Conservation (phyloP, 2,329 filamentous ascomycete species). For the Scedosporium minutisporum region DNA sequence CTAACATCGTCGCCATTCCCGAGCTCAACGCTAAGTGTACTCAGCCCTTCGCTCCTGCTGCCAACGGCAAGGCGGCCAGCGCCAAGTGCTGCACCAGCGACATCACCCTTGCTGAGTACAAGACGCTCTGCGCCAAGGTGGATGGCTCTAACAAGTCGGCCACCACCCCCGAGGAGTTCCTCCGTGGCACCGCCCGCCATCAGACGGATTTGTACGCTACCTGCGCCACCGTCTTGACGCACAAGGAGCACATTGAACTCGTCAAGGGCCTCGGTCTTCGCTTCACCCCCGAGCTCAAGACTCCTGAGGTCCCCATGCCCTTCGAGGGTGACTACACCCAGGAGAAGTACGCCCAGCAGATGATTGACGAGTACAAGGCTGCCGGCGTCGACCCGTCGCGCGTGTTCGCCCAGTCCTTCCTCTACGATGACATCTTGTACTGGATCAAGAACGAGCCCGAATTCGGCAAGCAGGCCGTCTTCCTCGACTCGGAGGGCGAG, state of each 20-base stretch:
- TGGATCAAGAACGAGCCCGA: slow-evolving; percentile 54
- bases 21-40: slow-evolving; percentile 56
- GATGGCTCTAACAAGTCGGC: slow-evolving; percentile 52
- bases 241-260: slow-evolving; percentile 52
- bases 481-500: slow-evolving; percentile 54
- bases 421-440: slow-evolving; percentile 54
- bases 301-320: slow-evolving; percentile 60
- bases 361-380: slow-evolving; percentile 49
- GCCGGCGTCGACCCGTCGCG: slow-evolving; percentile 41
- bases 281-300: slow-evolving; percentile 61
- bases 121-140: slow-evolving; percentile 61
- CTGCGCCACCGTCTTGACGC: slow-evolving; percentile 52
- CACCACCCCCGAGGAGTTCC: slow-evolving; percentile 46
- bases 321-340: slow-evolving; percentile 57
- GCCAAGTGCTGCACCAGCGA: slow-evolving; percentile 65
- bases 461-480: slow-evolving; percentile 53
- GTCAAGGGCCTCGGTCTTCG: slow-evolving; percentile 48
- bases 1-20: slow-evolving; percentile 53
- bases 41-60: slow-evolving; percentile 48
- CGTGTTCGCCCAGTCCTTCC: slow-evolving; percentile 57
- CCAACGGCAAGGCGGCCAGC: slow-evolving; percentile 37
- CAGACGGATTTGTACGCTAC: slow-evolving; percentile 56
- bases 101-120: slow-evolving; percentile 58
- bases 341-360: slow-evolving; percentile 52
- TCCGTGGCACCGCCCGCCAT: slow-evolving; percentile 49